phyloP scores from a whole-genome alignment of 23 red algal species.

The Chondrus crispus region DNA sequence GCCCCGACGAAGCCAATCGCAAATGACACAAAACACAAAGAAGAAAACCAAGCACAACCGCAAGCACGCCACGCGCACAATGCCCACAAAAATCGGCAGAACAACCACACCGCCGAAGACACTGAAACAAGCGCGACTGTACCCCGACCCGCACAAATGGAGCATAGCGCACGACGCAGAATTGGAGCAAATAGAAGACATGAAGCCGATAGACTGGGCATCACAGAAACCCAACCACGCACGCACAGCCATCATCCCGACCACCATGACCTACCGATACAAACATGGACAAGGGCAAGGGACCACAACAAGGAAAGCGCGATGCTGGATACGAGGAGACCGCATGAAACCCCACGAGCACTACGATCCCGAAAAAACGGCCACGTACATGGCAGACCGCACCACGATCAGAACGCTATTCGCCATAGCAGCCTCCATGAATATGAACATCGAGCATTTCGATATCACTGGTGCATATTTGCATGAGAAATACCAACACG shows the following conservation, averaged over 20 bases:
- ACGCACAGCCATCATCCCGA: background rate
- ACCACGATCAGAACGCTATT: background rate
- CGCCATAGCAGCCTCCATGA: background rate
- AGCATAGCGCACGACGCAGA: background rate
- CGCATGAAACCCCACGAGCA: background rate
- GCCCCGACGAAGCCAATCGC: too few species aligned
- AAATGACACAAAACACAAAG: too few species aligned
- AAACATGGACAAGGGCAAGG: background rate
- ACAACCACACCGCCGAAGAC: too few species aligned
- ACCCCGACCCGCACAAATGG: background rate
- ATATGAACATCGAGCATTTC: background rate
- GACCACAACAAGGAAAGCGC: background rate
- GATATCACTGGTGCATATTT: conserved; percentile 19
- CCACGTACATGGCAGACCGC: background rate
- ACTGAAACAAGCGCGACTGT: background rate
- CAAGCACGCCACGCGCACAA: too few species aligned
- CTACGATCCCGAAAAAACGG: background rate
- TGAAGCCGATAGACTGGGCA: background rate
- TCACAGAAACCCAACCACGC: background rate
- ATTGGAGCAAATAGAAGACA: background rate
- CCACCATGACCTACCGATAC: background rate
- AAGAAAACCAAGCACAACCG: too few species aligned
- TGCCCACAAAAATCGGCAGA: too few species aligned
- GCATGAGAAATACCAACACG: conserved; percentile 1
- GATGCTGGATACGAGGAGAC: background rate